These are phyloP conservation scores for Clonostachys solani DNA, from an alignment of 2,329 filamentous ascomycete genomes.

Conservation along the genomic window DNA sequence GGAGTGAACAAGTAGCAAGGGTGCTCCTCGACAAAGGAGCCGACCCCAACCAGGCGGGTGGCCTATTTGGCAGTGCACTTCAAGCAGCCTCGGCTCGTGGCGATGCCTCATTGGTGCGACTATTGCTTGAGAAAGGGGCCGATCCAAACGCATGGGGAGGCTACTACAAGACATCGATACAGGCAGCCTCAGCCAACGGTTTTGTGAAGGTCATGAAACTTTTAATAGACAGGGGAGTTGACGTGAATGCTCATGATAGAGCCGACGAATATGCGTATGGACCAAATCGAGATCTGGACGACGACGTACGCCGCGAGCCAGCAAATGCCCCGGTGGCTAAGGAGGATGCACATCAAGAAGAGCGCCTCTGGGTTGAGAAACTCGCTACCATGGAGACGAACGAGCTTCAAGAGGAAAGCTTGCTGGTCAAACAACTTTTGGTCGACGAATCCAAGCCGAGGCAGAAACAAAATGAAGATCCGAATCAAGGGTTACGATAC, in stretches of 20 bases:
- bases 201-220: not conserved
- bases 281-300: no score
- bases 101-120: not conserved
- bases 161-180: not conserved
- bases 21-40: not conserved
- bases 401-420: no score
- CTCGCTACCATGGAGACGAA: no score
- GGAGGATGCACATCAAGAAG: no score
- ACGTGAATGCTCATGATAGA: not conserved
- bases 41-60: not conserved
- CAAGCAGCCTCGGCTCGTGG: not conserved
- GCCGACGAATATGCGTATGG: not conserved
- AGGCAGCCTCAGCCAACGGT: not conserved
- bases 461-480: no score
- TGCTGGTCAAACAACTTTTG: no score
- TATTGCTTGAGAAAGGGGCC: not conserved
- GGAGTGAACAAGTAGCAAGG: not conserved
- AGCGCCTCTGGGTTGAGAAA: no score
- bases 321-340: no score
- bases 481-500: no score
- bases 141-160: not conserved
- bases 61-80: not conserved
- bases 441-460: no score
- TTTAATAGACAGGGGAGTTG: not conserved
- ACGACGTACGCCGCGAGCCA: no score